Conservation (phyloP, 2,329 filamentous ascomycete species). For the Hypomyces perniciosus region DNA sequence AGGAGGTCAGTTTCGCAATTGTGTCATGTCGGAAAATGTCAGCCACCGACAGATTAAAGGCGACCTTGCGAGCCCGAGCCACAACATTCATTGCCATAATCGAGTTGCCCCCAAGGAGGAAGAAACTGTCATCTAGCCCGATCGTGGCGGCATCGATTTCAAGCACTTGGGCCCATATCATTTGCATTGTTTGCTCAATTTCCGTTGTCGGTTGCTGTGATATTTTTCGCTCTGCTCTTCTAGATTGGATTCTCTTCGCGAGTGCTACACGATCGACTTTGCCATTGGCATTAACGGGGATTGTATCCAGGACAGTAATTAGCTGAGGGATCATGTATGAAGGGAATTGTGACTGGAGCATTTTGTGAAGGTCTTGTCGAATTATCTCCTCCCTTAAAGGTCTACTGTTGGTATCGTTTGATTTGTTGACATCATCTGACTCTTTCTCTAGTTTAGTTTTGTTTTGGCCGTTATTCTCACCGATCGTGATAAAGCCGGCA, state of each 20-base stretch:
- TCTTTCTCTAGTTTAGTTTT: too few relatives aligned
- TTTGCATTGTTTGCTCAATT: neutral
- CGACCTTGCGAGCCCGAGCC: neutral
- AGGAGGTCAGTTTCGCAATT: neutral
- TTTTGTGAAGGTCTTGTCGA: neutral
- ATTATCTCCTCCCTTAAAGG: too few relatives aligned
- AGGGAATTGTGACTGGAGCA: slow-evolving; percentile 12
- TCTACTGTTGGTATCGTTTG: too few relatives aligned
- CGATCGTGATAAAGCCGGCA: slow-evolving; percentile 1
- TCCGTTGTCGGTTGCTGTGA: neutral
- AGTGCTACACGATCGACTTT: slow-evolving; percentile 16
- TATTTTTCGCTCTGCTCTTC: neutral
- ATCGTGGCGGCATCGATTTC: slow-evolving; percentile 23
- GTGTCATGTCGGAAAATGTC: slow-evolving; percentile 6
- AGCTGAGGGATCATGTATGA: slow-evolving; percentile 17
- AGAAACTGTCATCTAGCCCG: slow-evolving; percentile 40
- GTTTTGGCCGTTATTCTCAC: neutral
- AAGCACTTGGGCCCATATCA: neutral
- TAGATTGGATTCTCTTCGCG: neutral
- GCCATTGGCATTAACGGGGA: slow-evolving; percentile 18
- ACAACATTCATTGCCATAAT: slow-evolving; percentile 42
- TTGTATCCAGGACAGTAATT: slow-evolving; percentile 13
- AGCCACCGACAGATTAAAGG: slow-evolving; percentile 4
- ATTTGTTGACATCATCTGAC: too few relatives aligned
- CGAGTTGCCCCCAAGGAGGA: slow-evolving; percentile 43